Conservation (phyloP, 805 yeast species). For the Ogataea methylovora region DNA sequence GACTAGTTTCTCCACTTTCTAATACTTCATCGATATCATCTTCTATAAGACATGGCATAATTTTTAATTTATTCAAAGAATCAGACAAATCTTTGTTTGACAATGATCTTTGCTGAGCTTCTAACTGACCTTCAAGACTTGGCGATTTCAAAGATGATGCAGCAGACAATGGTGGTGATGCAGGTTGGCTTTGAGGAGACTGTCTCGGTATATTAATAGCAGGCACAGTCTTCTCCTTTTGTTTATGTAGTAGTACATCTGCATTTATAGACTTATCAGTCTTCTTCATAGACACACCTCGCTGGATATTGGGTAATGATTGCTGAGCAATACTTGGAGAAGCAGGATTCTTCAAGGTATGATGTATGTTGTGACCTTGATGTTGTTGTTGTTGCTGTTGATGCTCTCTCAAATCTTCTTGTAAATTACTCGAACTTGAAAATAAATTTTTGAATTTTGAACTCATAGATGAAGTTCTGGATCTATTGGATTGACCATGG, state of each 20-base stretch:
- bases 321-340: too few species aligned
- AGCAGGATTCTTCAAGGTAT: too few species aligned
- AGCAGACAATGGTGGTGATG: conserved; percentile 14
- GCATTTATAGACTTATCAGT: too few species aligned
- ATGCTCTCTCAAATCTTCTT: conserved; percentile 2
- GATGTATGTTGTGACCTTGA: neutral
- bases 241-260: conserved; percentile 1
- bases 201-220: neutral
- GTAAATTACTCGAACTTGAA: conserved; percentile 9
- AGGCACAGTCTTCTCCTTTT: neutral
- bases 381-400: conserved; percentile 1
- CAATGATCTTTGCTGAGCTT: conserved; percentile 4
- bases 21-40: conserved; percentile 25
- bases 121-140: conserved; percentile 3
- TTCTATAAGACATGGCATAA: conserved; percentile 26
- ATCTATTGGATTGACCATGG: conserved; percentile 9
- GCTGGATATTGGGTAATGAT: too few species aligned
- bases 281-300: too few species aligned
- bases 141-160: conserved; percentile 11
- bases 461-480: conserved; percentile 21
- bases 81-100: conserved; percentile 17
- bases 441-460: conserved; percentile 23
- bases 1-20: conserved; percentile 8
- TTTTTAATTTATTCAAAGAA: conserved; percentile 17
- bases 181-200: conserved; percentile 7